phyloP scores from a whole-genome alignment of 495 filamentous ascomycete species.

The Trichocladium antarcticum region DNA sequence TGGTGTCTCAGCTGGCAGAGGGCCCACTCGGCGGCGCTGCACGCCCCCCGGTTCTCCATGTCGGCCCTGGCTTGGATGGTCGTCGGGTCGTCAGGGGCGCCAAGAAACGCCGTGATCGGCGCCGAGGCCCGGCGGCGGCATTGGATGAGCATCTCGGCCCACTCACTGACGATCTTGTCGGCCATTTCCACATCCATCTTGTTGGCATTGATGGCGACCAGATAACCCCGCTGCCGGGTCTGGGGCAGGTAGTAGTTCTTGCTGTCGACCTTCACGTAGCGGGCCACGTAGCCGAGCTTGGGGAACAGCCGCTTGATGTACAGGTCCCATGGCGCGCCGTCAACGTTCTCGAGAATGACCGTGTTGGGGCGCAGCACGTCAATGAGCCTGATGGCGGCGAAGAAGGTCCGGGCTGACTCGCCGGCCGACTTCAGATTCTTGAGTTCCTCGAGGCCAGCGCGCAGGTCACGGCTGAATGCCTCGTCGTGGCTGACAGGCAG shows the following conservation, averaged over 20 bases:
- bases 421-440: conserved; percentile 35
- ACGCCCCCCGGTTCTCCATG: conserved; percentile 22
- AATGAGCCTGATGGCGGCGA: conserved; percentile 49
- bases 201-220: conserved; percentile 48
- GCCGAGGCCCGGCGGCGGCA: conserved; percentile 52
- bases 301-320: conserved; percentile 40
- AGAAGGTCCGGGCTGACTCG: conserved; percentile 62
- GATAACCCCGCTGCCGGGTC: conserved; percentile 61
- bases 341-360: conserved; percentile 68
- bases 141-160: conserved; percentile 24
- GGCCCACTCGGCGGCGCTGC: conserved; percentile 8
- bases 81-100: conserved; percentile 45
- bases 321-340: conserved; percentile 48
- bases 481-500: neutral
- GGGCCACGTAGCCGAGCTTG: conserved; percentile 45
- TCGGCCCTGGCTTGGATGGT: conserved; percentile 42
- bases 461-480: conserved; percentile 5
- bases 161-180: conserved; percentile 1
- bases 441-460: conserved; percentile 22
- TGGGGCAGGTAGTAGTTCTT: conserved; percentile 75
- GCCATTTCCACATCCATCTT: conserved; percentile 16
- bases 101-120: conserved; percentile 51
- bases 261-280: conserved; percentile 44
- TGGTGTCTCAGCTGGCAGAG: conserved; percentile 16
- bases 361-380: conserved; percentile 46